Conservation (phyloP, 2,329 filamentous ascomycete genomes). For the Xylaria polymorpha region DNA sequence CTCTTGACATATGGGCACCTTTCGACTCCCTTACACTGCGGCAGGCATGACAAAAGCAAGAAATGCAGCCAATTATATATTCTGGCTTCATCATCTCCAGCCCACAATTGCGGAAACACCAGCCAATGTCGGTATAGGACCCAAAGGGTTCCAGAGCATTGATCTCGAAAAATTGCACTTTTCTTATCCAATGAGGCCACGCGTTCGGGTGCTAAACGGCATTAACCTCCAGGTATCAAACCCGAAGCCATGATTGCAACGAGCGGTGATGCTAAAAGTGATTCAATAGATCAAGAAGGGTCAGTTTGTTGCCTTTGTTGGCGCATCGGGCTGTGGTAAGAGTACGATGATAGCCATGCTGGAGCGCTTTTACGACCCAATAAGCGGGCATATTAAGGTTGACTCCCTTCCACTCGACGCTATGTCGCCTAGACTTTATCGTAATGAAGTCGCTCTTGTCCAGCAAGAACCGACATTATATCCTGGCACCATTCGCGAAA, state of each 20-base stretch:
- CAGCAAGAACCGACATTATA: not conserved
- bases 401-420: not conserved
- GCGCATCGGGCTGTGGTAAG: not conserved
- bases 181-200: not conserved
- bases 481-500: not conserved
- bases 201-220: not conserved
- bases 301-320: not conserved
- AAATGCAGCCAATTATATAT: slow-evolving; percentile 3
- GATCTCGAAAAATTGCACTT: not conserved
- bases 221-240: not conserved
- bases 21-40: not conserved
- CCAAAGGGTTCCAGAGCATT: not conserved
- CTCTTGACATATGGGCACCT: not conserved
- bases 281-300: not conserved
- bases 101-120: not conserved
- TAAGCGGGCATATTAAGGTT: not conserved
- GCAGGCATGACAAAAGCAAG: not conserved
- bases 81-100: not conserved
- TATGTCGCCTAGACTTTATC: not conserved
- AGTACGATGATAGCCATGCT: not conserved
- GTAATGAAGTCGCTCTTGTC: not conserved
- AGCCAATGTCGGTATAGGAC: not conserved
- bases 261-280: not conserved
- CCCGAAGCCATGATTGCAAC: too few species aligned
- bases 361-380: not conserved